Base-by-base conservation (phyloP, 441 rosid genomes). In the Jatropha multifida region DNA sequence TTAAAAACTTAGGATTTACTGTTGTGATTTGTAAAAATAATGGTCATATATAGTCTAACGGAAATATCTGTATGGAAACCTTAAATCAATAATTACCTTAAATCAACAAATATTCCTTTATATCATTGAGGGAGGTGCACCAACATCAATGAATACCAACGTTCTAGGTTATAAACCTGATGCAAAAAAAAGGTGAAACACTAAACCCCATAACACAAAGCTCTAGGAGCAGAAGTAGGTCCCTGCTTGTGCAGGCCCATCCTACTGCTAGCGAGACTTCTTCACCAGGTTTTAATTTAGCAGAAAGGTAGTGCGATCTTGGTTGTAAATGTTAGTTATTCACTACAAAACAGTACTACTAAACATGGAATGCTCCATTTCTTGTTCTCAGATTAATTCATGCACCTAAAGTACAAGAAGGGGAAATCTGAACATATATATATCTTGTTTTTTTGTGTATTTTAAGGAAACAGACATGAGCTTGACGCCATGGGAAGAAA, bases 151-250 rank as follows among this genome's bases (percentile, higher is more conserved):
- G 69, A 40, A 60, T 79, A 64, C 54, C 72, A 76, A 64, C 38
- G 61, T 76, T 69, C 69, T 71, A 74, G 83, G 10, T 78, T 38
- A 56, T 23, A 61, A 64, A 65, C 15, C 13, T 52, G 54, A 59
- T 18, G 48, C 46, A 65, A 40, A 62, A 10, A 18, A 52, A 52
- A 52, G 14, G 4, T 14, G 18, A 14, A 52, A 18, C 72, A 68
- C 52, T 72, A 20, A 77, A 58, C 77, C 78, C 80, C 46, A 76
- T 68, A 74, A 71, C 85, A 82, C 87, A 82, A 64, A 62, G 87
- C 83, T 82, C 87, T 74, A 81, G 78, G 71, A 70, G 8, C 40
- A 13, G 42, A 38, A 61, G 42, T 61, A 61, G 65, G 32, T 7
- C 2, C 37, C 32, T 6, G 10, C 13, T 15, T 49, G 10, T 32